Base-by-base conservation (phyloP, 371 early-diverging fungal species). In the Sporodiniella umbellata region DNA sequence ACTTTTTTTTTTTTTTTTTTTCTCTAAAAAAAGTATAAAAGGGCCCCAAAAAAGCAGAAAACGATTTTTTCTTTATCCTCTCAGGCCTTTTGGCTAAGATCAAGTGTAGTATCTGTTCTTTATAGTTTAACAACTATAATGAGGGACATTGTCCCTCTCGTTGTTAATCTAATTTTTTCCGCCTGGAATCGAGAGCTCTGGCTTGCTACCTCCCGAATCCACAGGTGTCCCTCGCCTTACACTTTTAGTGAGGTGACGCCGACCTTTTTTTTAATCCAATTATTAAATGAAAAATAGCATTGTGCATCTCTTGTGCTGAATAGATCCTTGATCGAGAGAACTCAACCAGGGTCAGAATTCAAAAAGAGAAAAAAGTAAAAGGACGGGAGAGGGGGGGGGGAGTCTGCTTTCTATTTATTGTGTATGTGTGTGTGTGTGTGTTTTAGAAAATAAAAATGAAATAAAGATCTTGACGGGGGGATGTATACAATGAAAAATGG, bases 41-140 rank as follows among this genome's bases (percentile, higher is more conserved):
- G 23, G 55, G 37, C 26, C 5, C 0, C n/a, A 3, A 57, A 45
- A 53, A 45, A 23, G 47, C 50, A 49, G 43, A 55, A 62, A 56
- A 33, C 35, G 30, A 40, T 59, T 47, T 24, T 53, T 45, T 58
- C 63, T 42, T 60, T 56, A 76, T 79, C 79, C 82, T 84, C 83
- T 85, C 84, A 80, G 79, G 83, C 83, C 81, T 79, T 71, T 78
- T 83, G 83, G 86, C 86, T 85, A 80, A 81, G 84, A 86, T 84
- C 84, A 86, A 86, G 86, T 84, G 84, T 84, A 86, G 84, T 86
- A 84, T 84, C 86, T 86, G 84, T 86, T 84, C 84, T 84, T 81
- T 79, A 78, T 78, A 86, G 86, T 76, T 72, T 86, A 80, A 86
- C 68, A 82, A 66, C 86, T 86, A 78, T 71, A 78, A 81, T 64